Evolutionary conservation across 768 basidiomycete genomes (phyloP), one percentile per base, ranked within the genome.

Genomic region (Austroboletus eburneus): DNA sequence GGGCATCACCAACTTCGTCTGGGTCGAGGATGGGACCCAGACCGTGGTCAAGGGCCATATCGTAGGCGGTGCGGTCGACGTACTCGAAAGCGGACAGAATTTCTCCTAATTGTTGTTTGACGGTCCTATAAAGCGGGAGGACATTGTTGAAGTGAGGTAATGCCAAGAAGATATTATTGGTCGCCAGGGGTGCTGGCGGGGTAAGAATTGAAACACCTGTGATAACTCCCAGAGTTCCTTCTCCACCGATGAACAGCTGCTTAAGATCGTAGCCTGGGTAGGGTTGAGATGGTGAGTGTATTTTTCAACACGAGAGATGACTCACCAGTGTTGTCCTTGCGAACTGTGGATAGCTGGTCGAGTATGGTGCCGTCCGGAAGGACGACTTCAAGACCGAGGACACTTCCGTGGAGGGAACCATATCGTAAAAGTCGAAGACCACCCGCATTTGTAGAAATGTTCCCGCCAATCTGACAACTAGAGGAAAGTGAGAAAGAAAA

Each of bases 51-150:
- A 89, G 77, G n/a, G 85, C 84, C 46, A 94, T 72, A 42, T 93
- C 81, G 62, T 91, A 91, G 2, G 87, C 79, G 12, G 83, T 83
- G 43, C 88, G 77, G 63, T 99, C 95, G 41, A 94, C 90, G 67
- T 87, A 98, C 68, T 99, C 95, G 67, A 98, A 98, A 0, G 96
- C 95, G 8, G 91, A 94, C 23, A 99, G 79, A 51, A 98, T 94
- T 70, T 99, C 95, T 10, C 92, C 92, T 7, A 97, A 70, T 51
- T 89, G 81, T 9, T 74, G 73, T 57, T 91, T 92, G 42, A 87
- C 86, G 53, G 76, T 80, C 62, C 83, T 80, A 69, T 84, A 97
- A 18, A 97, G 75, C 2, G 87, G 87, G 34, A 90, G 81, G 10
- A 99, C 86, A 52, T 87, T 89, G 43, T 86, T 80, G 65, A 91